These are phyloP conservation scores for Tulasnella sp. DNA, from an alignment of 768 basidiomycete genomes.

Conservation along the genomic window DNA sequence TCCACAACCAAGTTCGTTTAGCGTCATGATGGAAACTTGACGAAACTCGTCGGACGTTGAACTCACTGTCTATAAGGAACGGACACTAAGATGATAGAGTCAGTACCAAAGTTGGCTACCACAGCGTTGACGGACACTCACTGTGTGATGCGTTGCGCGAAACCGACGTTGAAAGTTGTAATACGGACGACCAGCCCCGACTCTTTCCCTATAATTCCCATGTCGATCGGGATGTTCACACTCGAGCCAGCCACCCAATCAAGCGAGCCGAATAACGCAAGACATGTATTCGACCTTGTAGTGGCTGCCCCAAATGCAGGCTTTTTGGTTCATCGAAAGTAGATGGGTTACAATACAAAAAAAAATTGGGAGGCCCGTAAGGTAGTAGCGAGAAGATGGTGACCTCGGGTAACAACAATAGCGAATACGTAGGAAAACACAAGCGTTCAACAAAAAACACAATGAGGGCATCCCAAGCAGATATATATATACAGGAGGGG, in stretches of 20 bases:
- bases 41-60: slow-evolving; percentile 22
- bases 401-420: slow-evolving; percentile 6
- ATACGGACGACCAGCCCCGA: slow-evolving; percentile 5
- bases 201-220: slow-evolving; percentile 3
- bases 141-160: not conserved
- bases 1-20: slow-evolving; percentile 13
- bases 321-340: not conserved
- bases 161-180: slow-evolving; percentile 5
- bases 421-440: slow-evolving; percentile 5
- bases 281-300: not conserved
- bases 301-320: not conserved
- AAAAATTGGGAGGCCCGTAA: not conserved
- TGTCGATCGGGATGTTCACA: slow-evolving; percentile 12
- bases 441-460: not conserved
- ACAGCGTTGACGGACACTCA: not conserved
- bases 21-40: slow-evolving; percentile 12
- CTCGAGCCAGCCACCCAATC: not conserved
- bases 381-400: not conserved
- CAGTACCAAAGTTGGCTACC: not conserved
- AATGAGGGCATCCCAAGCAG: not conserved
- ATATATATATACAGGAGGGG: not conserved
- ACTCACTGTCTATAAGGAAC: slow-evolving; percentile 62
- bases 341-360: not conserved
- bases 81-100: slow-evolving; percentile 47
- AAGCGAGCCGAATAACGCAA: slow-evolving; percentile 4